These are phyloP conservation scores for Triticum aestivum DNA, from an alignment of 176 grass and related monocot species.

Conservation along the genomic window IWGSC_CS_RefSeq_v2.1 NC_057794.1:419711693-419712192, in stretches of 20 bases:
- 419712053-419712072: background rate
- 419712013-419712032: background rate
- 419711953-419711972: background rate
- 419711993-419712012: background rate
- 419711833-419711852: background rate
- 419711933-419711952: background rate
- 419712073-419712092: background rate
- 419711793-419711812: background rate
- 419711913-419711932: background rate
- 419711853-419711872: background rate
- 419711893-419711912: background rate
- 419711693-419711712: constrained; percentile 83
- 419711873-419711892: background rate
- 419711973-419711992: constrained; percentile 4
- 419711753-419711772: constrained; percentile 97
- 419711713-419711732: constrained; percentile 92
- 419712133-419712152: background rate
- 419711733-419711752: constrained; percentile 94
- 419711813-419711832: background rate
- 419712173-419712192: background rate
- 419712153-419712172: background rate
- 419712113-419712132: background rate
- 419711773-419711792: constrained; percentile 54
- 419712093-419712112: background rate
- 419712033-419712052: background rate